Evolutionary conservation across 2,329 filamentous ascomycete genomes (phyloP).

Genomic region (Aspergillus fischeri): DNA sequence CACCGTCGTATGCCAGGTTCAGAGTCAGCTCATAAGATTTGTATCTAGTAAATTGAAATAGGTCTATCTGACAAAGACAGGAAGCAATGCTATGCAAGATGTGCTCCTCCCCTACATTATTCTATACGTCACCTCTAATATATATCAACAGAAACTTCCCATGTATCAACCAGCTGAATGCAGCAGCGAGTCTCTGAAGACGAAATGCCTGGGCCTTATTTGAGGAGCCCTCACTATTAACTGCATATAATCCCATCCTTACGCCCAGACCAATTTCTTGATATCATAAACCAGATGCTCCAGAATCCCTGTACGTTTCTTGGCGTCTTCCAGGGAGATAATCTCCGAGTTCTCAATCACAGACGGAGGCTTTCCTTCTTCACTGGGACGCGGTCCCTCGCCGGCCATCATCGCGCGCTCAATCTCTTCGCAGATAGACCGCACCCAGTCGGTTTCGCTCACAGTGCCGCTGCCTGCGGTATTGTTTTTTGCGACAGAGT

Average conservation of each 20-base stretch:
- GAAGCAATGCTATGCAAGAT: neutral
- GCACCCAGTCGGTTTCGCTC: slow-evolving; percentile 53
- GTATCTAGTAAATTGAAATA: neutral
- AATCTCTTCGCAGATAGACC: slow-evolving; percentile 70
- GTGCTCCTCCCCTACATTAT: neutral
- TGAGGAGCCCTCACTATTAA: neutral
- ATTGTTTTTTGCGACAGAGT: slow-evolving; percentile 21
- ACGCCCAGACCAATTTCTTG: slow-evolving; percentile 89
- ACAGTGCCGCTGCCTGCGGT: slow-evolving; percentile 19
- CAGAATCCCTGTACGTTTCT: slow-evolving; percentile 76
- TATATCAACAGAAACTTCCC: neutral
- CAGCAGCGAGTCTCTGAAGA: neutral
- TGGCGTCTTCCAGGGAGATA: slow-evolving; percentile 79
- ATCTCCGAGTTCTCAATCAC: slow-evolving; percentile 62
- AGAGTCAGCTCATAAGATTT: neutral
- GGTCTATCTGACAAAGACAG: neutral
- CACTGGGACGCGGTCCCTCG: slow-evolving; percentile 36
- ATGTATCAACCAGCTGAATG: neutral
- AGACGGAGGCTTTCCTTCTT: slow-evolving; percentile 15
- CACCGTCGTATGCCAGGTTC: neutral
- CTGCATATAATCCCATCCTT: slow-evolving; percentile 7
- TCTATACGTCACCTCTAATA: neutral
- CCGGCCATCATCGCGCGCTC: slow-evolving; percentile 59
- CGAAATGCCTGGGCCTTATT: neutral
- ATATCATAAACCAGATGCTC: slow-evolving; percentile 85